phyloP scores from a whole-genome alignment of 2,329 filamentous ascomycete genomes.

The Dactylellina drechsleri region DNA sequence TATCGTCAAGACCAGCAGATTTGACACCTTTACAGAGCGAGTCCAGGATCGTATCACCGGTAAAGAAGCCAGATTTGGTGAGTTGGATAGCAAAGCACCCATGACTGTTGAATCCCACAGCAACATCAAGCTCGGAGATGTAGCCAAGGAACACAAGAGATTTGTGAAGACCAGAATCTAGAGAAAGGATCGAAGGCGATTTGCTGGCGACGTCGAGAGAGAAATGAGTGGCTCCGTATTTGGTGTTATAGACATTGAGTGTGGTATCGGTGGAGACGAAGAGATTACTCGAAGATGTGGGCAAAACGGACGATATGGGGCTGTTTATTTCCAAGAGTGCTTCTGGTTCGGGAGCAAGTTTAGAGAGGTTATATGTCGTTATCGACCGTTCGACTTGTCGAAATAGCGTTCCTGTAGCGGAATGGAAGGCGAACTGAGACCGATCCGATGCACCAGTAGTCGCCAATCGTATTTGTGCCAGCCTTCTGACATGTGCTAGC shows the following conservation, averaged over 20 bases:
- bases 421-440: slow-evolving; percentile 45
- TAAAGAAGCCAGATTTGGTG: slow-evolving; percentile 47
- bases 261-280: slow-evolving; percentile 41
- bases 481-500: slow-evolving; percentile 35
- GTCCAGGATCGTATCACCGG: slow-evolving; percentile 47
- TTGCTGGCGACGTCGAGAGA: slow-evolving; percentile 30
- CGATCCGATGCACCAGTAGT: slow-evolving; percentile 21
- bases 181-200: slow-evolving; percentile 15
- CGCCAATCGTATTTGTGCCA: slow-evolving; percentile 29
- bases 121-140: slow-evolving; percentile 46
- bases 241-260: slow-evolving; percentile 52
- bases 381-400: slow-evolving; percentile 28
- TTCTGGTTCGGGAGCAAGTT: slow-evolving; percentile 49
- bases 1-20: slow-evolving; percentile 35
- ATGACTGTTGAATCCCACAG: slow-evolving; percentile 49
- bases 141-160: slow-evolving; percentile 49
- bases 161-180: slow-evolving; percentile 35
- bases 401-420: slow-evolving; percentile 39
- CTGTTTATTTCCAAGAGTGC: slow-evolving; percentile 33
- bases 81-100: slow-evolving; percentile 52
- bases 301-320: slow-evolving; percentile 36
- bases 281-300: slow-evolving; percentile 48
- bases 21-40: slow-evolving; percentile 52
- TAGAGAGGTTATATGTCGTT: slow-evolving; percentile 45
- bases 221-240: slow-evolving; percentile 51